Evolutionary conservation across 2,329 filamentous ascomycete species (phyloP).

Genomic region (Hymenoscyphus albidus): DNA sequence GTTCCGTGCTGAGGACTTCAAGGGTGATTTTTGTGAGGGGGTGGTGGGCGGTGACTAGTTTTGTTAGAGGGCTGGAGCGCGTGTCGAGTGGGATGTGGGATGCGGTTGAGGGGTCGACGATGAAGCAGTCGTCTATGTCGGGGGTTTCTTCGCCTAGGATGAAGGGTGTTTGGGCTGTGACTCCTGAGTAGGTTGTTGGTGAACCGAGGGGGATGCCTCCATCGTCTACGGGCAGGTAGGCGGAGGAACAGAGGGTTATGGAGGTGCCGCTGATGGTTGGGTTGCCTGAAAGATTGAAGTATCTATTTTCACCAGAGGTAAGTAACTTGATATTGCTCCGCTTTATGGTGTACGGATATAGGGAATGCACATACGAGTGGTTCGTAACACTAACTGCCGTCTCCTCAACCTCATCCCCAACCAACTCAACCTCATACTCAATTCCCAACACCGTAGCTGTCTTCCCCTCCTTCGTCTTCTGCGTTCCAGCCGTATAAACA

Average conservation of each 20-base stretch:
- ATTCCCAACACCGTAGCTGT: conserved; percentile 72
- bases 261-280: conserved; percentile 60
- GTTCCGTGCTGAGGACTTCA: conserved; percentile 86
- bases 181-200: conserved; percentile 58
- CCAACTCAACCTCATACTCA: conserved; percentile 84
- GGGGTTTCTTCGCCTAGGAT: conserved; percentile 63
- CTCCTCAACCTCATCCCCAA: conserved; percentile 67
- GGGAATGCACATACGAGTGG: conserved; percentile 63
- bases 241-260: conserved; percentile 53
- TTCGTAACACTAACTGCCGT: conserved; percentile 93
- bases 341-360: neutral
- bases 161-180: conserved; percentile 66
- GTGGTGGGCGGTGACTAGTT: conserved; percentile 70
- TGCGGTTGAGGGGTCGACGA: conserved; percentile 47
- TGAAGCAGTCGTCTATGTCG: conserved; percentile 86
- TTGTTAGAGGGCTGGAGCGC: conserved; percentile 54
- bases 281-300: conserved; percentile 59
- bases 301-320: conserved; percentile 38
- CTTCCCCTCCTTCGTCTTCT: conserved; percentile 53
- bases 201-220: conserved; percentile 67
- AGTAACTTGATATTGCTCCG: neutral
- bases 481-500: conserved; percentile 72
- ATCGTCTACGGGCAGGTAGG: conserved; percentile 71
- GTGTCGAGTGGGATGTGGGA: conserved; percentile 48
- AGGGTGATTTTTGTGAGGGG: conserved; percentile 72